Evolutionary conservation across 768 basidiomycete genomes (phyloP).

Genomic region (Phlebiopsis flavidoalba): DNA sequence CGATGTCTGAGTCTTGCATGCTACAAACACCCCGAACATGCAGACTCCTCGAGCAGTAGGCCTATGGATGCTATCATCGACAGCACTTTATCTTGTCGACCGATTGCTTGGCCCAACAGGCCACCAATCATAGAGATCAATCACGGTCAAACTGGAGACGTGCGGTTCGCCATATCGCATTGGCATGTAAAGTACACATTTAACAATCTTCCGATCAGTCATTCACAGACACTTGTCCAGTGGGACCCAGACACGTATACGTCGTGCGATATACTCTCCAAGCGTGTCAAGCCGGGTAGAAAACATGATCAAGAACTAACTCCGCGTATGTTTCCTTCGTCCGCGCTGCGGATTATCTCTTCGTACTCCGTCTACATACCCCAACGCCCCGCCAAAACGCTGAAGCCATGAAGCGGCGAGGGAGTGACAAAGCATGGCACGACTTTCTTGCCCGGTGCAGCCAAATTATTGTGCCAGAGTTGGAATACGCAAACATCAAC

Average conservation of each 20-base stretch:
- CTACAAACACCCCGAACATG: conserved; percentile 7
- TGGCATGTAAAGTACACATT: neutral
- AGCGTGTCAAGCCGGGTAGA: conserved; percentile 1
- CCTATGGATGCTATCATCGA: neutral
- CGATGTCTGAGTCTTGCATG: conserved; percentile 15
- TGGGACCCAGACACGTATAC: neutral
- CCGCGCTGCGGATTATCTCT: conserved; percentile 15
- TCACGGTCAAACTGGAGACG: neutral
- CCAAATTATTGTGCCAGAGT: neutral
- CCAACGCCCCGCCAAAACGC: conserved; percentile 13
- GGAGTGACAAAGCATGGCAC: neutral
- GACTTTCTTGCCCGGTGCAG: neutral
- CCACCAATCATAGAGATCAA: neutral
- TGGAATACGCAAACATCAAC: neutral
- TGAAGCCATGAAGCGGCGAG: neutral
- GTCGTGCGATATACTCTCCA: neutral
- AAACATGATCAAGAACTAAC: conserved; percentile 13
- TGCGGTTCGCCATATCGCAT: neutral
- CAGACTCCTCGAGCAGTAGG: neutral
- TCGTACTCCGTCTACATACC: conserved; percentile 14
- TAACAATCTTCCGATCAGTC: too few relatives aligned
- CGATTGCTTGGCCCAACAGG: neutral
- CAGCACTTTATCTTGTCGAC: neutral
- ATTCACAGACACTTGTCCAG: neutral
- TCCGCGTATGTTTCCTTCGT: conserved; percentile 6